Evolutionary conservation across 2,329 filamentous ascomycete genomes (phyloP), one percentile per base, ranked within the genome.

Genomic region (Colletotrichum sp.): DNA sequence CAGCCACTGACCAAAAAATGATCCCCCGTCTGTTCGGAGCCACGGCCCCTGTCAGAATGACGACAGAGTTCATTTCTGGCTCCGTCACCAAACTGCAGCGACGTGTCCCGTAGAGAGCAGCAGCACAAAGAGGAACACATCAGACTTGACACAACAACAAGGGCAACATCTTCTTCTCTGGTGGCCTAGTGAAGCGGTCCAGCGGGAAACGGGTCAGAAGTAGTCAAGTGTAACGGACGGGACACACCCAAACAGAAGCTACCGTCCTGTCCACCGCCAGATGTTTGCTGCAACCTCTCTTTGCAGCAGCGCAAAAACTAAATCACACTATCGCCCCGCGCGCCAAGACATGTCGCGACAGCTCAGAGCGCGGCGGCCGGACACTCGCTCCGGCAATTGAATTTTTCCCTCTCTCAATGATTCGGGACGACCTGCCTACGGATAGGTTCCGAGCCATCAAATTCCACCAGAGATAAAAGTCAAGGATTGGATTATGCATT

Each of bases 261-360:
- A 31, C 34, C 24, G 43, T 64, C 13, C 34, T 18, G 36, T 34
- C 47, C 65, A 58, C 58, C 66, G 66, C 47, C 66, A 51, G 43
- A 29, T 55, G 24, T 34, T 21, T 54, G 51, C 24, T 70, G 61
- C 55, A 66, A 65, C 54, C 43, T 57, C 16, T 66, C 24, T 34
- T 13, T 24, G 43, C 67, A 47, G 33, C 61, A 27, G 61, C 33
- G 38, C n/a, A 43, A 8, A 21, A 62, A 36, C 29, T 61, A 16
- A 16, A 66, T 57, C 43, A 62, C 18, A 43, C 67, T 38, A 71
- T 51, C 15, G 62, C 71, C 67, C 71, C 67, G 67, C 68, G 55
- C 67, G 61, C 71, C 67, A 73, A 73, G 71, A 73, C 54, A 13
- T 55, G 15, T 31, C 31, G 27, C 34, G 31, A 58, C 66, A 69